A percentile compares a stretch with the other conserved stretches of the same genome.
These are phyloP conservation scores for Leccinum imitatum DNA, from an alignment of 768 basidiomycete species.

Conservation along the genomic window DNA sequence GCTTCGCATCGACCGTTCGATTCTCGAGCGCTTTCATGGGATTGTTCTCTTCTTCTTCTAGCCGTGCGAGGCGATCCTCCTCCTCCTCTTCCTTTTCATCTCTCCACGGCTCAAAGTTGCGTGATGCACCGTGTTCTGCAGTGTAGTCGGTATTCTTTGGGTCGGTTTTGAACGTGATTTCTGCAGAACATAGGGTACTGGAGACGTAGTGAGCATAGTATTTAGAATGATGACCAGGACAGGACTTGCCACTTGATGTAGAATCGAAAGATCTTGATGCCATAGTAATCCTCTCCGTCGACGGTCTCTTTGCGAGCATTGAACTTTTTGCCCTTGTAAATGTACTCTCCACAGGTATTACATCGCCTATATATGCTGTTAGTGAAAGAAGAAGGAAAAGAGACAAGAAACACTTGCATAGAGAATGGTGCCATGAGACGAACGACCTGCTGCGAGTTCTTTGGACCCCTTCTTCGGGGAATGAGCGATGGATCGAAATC, in stretches of 20 bases:
- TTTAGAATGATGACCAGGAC: conserved; percentile 10
- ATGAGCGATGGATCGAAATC: conserved; percentile 98
- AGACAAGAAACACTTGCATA: conserved; percentile 63
- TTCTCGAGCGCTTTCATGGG: conserved; percentile 98
- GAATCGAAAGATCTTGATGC: conserved; percentile 95
- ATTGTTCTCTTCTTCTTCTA: conserved; percentile 93
- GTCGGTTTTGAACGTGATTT: conserved; percentile 99
- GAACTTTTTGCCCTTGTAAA: conserved; percentile 99
- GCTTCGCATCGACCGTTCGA: conserved; percentile 86
- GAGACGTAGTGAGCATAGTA: conserved; percentile 12
- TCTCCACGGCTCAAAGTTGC: conserved; percentile 98
- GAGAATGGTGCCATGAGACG: conserved; percentile 99
- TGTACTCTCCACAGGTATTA: conserved; percentile 97
- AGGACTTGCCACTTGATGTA: conserved; percentile 80
- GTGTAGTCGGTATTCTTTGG: conserved; percentile 95
- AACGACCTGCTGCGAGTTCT: conserved; percentile 95
- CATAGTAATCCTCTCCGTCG: conserved; percentile 95
- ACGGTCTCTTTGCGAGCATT: conserved; percentile 99
- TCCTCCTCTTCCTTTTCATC: conserved; percentile 77
- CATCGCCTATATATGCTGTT: conserved; percentile 60
- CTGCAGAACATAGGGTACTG: conserved; percentile 93
- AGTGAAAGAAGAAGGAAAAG: conserved; percentile 3
- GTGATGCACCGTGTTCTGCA: conserved; percentile 94
- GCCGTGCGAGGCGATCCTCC: conserved; percentile 78
- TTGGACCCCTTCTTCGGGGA: conserved; percentile 83